phyloP scores from a whole-genome alignment of 1,139 yeast species.

The Blastobotrys niveus region DNA sequence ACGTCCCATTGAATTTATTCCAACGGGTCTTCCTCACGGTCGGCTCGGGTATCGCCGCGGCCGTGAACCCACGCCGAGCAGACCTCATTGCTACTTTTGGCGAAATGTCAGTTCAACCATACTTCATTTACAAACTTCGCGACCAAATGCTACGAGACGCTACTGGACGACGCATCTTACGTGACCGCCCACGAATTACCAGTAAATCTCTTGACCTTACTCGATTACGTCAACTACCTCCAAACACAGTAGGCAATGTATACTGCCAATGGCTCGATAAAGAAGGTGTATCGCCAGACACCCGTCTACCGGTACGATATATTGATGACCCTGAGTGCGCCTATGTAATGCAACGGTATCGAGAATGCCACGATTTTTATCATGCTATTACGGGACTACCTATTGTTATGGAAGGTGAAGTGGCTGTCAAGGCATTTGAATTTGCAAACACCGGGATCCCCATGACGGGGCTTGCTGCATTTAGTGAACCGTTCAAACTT shows the following conservation, averaged over 20 bases:
- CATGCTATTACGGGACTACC: slow-evolving; percentile 91
- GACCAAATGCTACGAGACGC: slow-evolving; percentile 69
- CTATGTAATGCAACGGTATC: slow-evolving; percentile 81
- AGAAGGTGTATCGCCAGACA: slow-evolving; percentile 92
- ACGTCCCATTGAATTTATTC: slow-evolving; percentile 61
- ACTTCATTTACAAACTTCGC: slow-evolving; percentile 57
- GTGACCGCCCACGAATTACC: slow-evolving; percentile 80
- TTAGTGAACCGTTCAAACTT: slow-evolving; percentile 77
- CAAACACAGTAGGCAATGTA: slow-evolving; percentile 69
- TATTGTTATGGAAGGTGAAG: slow-evolving; percentile 89
- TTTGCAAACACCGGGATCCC: slow-evolving; percentile 91
- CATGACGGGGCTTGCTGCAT: slow-evolving; percentile 89
- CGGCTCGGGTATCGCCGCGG: slow-evolving; percentile 80
- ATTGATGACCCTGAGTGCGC: slow-evolving; percentile 90
- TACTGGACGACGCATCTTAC: slow-evolving; percentile 68
- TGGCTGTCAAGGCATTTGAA: slow-evolving; percentile 87
- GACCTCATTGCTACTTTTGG: slow-evolving; percentile 90
- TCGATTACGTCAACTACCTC: slow-evolving; percentile 54
- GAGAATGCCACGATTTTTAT: slow-evolving; percentile 96
- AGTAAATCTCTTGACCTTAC: slow-evolving; percentile 62
- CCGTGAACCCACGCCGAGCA: slow-evolving; percentile 64
- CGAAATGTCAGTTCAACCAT: slow-evolving; percentile 78
- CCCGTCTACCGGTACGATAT: slow-evolving; percentile 78
- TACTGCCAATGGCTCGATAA: slow-evolving; percentile 77
- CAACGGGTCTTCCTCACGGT: slow-evolving; percentile 63